Evolutionary conservation across 805 yeast genomes (phyloP).

Genomic region (Nakazawaea wickerhamii): DNA sequence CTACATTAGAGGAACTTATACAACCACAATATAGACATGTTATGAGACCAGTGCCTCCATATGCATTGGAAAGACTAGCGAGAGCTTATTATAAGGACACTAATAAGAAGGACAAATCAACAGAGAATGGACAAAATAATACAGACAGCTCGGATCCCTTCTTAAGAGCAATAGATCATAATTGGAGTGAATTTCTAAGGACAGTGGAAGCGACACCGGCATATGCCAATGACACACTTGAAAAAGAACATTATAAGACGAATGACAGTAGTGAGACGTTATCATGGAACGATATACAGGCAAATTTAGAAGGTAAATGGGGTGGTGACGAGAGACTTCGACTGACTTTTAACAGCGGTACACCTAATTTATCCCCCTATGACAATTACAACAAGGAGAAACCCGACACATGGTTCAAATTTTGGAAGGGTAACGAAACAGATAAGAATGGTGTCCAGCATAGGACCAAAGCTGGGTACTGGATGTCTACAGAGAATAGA

Average conservation of each 20-base stretch:
- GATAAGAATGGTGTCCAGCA: slow-evolving; percentile 27
- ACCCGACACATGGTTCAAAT: not conserved
- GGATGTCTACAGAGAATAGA: slow-evolving; percentile 61
- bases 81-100: slow-evolving; percentile 33
- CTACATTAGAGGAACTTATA: not conserved
- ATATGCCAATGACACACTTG: slow-evolving; percentile 21
- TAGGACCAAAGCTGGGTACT: slow-evolving; percentile 55
- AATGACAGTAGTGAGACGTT: slow-evolving; percentile 15
- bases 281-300: slow-evolving; percentile 15
- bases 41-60: slow-evolving; percentile 49
- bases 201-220: slow-evolving; percentile 23
- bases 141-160: slow-evolving; percentile 18
- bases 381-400: slow-evolving; percentile 10
- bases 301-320: slow-evolving; percentile 53
- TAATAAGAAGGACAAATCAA: slow-evolving; percentile 8
- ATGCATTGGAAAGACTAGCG: slow-evolving; percentile 53
- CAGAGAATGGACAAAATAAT: not conserved
- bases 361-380: slow-evolving; percentile 20
- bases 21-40: slow-evolving; percentile 18
- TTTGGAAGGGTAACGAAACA: slow-evolving; percentile 8
- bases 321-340: slow-evolving; percentile 64
- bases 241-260: slow-evolving; percentile 14
- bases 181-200: slow-evolving; percentile 19
- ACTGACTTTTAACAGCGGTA: slow-evolving; percentile 40
- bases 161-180: slow-evolving; percentile 15